Evolutionary conservation across 108 stramenopile genomes (phyloP), one percentile per base, ranked within the genome.

Genomic region (Cylindrotheca fusiformis): DNA sequence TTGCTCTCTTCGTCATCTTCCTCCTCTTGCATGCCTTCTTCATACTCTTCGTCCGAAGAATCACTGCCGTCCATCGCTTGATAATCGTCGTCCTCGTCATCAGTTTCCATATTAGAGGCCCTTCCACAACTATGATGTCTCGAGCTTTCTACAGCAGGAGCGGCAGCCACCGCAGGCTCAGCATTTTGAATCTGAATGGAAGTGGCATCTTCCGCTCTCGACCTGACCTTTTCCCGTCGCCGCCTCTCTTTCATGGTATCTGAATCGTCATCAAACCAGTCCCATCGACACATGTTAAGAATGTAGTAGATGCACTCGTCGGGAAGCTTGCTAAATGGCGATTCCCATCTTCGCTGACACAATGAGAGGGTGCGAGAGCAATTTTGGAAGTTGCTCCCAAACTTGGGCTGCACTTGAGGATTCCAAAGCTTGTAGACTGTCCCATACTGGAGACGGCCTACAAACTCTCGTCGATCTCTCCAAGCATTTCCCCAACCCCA

Each of bases 261-360:
- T 17, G 56, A 36, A 4, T 63, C 71, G 62, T 94, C 93, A 41
- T 79, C 67, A 52, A 87, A 77, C 93, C 93, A 94, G 56, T 91
- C 89, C 89, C 87, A 94, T 4, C 78, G 74, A 61, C 85, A 86
- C 90, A 94, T 91, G 72, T 94, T 94, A 45, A 94, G 61, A 66
- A 94, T 94, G 68, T 89, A 94, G 58, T 76, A 90, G 45, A 94
- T 74, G 56, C 85, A 85, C 52, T 90, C 89, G 64, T 94, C 93
- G 1, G 88, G 85, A 8, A 94, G 79, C 57, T 48, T 75, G 41
- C 74, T 60, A 46, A 84, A 67, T 12, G 83, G 83, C 58, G 82
- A 81, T 62, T 85, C 88, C 44, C 52, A 54, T 14, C 86, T 71
- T 51, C 89, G 69, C 52, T 94, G 93, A 32, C 80, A 87, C 57